Evolutionary conservation across 2,329 filamentous ascomycete species (phyloP).

Genomic region (Penicillium sp.): DNA sequence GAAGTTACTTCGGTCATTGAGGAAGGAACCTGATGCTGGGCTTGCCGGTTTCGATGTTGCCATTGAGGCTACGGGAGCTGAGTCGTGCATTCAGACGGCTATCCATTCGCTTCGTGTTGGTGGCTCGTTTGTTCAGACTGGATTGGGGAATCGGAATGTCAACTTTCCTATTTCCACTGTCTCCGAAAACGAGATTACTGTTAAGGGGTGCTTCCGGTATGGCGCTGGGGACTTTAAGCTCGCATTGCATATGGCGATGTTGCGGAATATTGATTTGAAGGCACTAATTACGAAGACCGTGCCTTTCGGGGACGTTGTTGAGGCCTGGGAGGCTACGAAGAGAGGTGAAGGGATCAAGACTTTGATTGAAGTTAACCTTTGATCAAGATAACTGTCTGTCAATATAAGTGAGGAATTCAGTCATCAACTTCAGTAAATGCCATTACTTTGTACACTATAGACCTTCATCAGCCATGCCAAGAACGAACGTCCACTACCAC

Average conservation of each 20-base stretch:
- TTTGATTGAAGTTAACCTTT: constrained; percentile 15
- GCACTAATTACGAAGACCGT: constrained; percentile 27
- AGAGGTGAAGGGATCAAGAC: constrained; percentile 20
- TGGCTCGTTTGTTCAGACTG: constrained; percentile 29
- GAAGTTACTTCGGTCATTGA: constrained; percentile 16
- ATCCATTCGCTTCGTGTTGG: constrained; percentile 30
- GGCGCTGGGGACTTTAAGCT: constrained; percentile 28
- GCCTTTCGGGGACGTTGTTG: constrained; percentile 26
- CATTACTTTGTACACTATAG: constrained; percentile 6
- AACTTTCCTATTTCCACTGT: constrained; percentile 30
- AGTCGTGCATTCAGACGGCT: constrained; percentile 39
- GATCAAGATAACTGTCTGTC: neutral
- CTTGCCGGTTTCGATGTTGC: constrained; percentile 35
- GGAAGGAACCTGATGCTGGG: constrained; percentile 17
- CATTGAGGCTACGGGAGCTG: constrained; percentile 39
- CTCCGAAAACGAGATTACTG: constrained; percentile 29
- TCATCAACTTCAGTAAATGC: neutral
- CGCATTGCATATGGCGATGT: constrained; percentile 24
- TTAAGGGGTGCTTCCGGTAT: constrained; percentile 31
- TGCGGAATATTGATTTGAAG: constrained; percentile 24
- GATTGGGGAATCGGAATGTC: constrained; percentile 33
- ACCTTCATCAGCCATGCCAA: neutral
- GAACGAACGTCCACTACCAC: constrained; percentile 2
- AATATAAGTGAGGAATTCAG: neutral
- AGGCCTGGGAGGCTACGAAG: constrained; percentile 28